Percentiles rank a stretch among this genome's conserved stretches.
Conservation (phyloP, 371 early-diverging fungal species). For the Fennellomyces sp. region DNA sequence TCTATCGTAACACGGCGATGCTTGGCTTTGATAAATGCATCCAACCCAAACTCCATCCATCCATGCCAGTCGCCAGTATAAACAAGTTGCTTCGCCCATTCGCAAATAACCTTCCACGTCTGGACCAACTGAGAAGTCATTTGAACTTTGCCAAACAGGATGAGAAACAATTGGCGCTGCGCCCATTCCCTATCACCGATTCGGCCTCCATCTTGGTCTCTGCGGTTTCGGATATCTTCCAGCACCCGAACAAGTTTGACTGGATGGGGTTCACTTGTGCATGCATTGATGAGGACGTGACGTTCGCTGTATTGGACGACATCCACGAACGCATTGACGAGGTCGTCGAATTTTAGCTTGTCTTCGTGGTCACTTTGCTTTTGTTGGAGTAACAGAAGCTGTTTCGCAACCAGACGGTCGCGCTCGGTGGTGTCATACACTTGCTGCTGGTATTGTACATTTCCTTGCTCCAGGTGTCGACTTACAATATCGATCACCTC, state of each 20-base stretch:
- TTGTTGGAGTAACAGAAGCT: background rate
- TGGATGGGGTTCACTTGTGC: slow-evolving; percentile 4
- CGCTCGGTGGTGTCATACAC: background rate
- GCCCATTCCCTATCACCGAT: slow-evolving; percentile 15
- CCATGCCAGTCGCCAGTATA: slow-evolving; percentile 15
- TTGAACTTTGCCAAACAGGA: slow-evolving; percentile 38
- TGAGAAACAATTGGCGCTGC: slow-evolving; percentile 24
- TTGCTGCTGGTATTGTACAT: background rate
- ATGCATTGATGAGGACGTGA: background rate
- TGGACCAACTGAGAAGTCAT: slow-evolving; percentile 28
- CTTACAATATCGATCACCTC: slow-evolving; percentile 34
- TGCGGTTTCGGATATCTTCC: background rate
- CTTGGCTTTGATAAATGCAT: slow-evolving; percentile 21
- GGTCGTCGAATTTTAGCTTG: background rate
- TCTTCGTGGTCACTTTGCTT: slow-evolving; percentile 2
- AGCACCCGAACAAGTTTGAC: slow-evolving; percentile 5
- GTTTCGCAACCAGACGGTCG: background rate
- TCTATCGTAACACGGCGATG: background rate
- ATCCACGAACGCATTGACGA: slow-evolving; percentile 2
- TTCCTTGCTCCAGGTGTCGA: slow-evolving; percentile 12
- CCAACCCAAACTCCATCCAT: slow-evolving; percentile 22
- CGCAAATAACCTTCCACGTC: slow-evolving; percentile 34
- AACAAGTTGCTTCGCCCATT: slow-evolving; percentile 32
- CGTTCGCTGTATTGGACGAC: slow-evolving; percentile 15
- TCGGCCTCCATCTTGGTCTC: slow-evolving; percentile 21